Conservation (phyloP, 1,284 basidiomycete genomes). For the Ceraceosorus guamensis region DNA sequence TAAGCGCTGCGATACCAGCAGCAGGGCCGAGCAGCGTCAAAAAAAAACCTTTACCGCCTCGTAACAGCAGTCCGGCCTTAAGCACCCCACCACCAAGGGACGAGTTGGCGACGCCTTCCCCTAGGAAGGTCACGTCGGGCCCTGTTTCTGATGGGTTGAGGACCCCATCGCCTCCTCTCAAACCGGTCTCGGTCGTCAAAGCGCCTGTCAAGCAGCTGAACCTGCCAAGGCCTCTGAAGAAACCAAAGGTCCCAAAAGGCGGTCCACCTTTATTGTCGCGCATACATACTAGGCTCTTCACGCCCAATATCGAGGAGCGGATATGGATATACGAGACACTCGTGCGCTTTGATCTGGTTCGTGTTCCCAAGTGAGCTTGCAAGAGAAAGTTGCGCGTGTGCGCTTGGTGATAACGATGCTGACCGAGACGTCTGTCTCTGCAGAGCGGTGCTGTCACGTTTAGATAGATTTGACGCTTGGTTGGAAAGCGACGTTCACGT, state of each 20-base stretch:
- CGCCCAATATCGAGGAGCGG: conserved; percentile 29
- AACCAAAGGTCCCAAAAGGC: conserved; percentile 13
- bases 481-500: conserved; percentile 23
- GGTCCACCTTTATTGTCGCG: conserved; percentile 20
- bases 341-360: conserved; percentile 33
- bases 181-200: background rate
- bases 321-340: conserved; percentile 40
- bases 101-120: background rate
- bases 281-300: conserved; percentile 23
- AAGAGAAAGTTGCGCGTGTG: too few species aligned
- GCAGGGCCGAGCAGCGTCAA: too few species aligned
- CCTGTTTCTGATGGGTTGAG: background rate
- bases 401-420: too few species aligned
- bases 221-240: conserved; percentile 13
- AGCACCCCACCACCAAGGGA: too few species aligned
- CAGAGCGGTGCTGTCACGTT: conserved; percentile 17
- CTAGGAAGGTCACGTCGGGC: background rate
- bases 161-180: background rate
- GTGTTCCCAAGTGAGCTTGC: conserved; percentile 19
- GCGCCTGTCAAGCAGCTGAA: conserved; percentile 5
- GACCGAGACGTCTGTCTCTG: too few species aligned
- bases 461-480: conserved; percentile 35
- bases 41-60: too few species aligned
- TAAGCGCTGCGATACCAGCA: background rate
- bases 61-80: too few species aligned